Conservation (phyloP, 2,329 filamentous ascomycete species). For the Neurospora sp. region DNA sequence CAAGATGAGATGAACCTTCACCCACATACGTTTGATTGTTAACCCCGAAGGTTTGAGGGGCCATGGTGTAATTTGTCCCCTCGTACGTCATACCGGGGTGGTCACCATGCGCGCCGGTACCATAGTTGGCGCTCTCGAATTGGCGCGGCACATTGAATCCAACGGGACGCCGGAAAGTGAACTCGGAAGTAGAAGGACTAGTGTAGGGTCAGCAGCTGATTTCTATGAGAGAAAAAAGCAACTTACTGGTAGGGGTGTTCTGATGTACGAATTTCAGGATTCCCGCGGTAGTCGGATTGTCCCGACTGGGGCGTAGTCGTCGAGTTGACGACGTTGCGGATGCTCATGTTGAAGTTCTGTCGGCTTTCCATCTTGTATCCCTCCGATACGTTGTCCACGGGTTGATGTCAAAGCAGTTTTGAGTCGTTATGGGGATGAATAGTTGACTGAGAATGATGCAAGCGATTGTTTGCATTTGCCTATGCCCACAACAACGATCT, state of each 20-base stretch:
- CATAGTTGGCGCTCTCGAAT: not conserved
- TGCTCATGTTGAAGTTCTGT: not conserved
- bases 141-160: not conserved
- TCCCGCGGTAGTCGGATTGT: not conserved
- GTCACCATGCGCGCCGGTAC: not conserved
- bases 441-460: not conserved
- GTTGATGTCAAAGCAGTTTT: not conserved
- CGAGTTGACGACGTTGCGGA: not conserved
- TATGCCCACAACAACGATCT: not conserved
- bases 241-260: not conserved
- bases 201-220: not conserved
- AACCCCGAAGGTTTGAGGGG: not conserved
- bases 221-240: not conserved
- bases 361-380: not conserved
- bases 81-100: not conserved
- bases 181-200: not conserved
- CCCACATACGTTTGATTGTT: not conserved
- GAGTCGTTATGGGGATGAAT: not conserved
- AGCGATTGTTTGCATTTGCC: not conserved
- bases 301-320: not conserved
- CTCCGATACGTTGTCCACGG: not conserved
- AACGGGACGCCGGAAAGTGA: not conserved
- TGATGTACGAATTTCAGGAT: not conserved
- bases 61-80: not conserved
- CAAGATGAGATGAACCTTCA: not conserved